phyloP scores from a whole-genome alignment of 495 filamentous ascomycete genomes.

The Lepraria neglecta region DNA sequence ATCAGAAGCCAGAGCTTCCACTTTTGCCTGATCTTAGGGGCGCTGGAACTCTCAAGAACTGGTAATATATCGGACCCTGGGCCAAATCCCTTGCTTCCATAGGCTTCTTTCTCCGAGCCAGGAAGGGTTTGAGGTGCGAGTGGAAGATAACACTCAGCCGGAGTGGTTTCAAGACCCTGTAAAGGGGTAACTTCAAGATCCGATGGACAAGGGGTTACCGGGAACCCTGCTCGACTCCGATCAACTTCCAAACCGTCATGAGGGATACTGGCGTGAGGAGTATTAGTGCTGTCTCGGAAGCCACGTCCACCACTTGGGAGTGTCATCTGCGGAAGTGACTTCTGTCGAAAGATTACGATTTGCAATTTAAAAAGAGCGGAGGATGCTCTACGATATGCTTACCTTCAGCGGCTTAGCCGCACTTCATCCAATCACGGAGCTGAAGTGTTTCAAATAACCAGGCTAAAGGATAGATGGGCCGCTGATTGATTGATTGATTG shows the following conservation, averaged over 20 bases:
- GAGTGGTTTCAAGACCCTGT: not conserved
- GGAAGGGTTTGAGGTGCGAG: not conserved
- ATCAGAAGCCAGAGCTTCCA: conserved; percentile 11
- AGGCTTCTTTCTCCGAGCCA: conserved; percentile 14
- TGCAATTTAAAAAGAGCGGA: not conserved
- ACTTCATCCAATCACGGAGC: not conserved
- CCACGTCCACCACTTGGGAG: not conserved
- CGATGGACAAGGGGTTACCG: no score
- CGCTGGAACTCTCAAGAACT: not conserved
- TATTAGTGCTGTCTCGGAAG: not conserved
- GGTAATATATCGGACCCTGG: not conserved
- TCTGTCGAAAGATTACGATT: not conserved
- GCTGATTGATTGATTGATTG: no score
- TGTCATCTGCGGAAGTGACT: not conserved
- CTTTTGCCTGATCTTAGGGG: not conserved
- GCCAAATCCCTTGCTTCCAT: not conserved
- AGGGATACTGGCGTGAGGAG: not conserved
- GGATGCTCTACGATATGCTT: not conserved
- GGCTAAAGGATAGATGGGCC: no score
- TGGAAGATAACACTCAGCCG: not conserved
- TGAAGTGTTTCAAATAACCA: not conserved
- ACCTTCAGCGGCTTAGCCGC: not conserved
- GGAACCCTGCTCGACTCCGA: not conserved
- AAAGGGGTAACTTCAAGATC: no score
- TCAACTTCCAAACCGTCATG: not conserved